Evolutionary conservation across 2,329 filamentous ascomycete species (phyloP), one percentile per base, ranked within the genome.

Genomic region (Taxawa tesnikishii): DNA sequence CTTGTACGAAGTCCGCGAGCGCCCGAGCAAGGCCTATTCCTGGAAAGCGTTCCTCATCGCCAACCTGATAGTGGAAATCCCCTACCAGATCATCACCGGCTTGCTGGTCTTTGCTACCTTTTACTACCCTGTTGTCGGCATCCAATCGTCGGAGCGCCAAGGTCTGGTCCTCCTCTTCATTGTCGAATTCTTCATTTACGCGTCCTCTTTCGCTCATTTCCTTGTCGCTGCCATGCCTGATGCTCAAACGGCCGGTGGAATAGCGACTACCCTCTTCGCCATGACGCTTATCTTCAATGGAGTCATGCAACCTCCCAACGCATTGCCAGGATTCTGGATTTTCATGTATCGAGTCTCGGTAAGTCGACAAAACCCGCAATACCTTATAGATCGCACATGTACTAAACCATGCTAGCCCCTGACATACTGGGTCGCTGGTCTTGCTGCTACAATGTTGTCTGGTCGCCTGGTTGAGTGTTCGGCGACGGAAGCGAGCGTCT

Each of bases 331-430:
- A 0, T 84, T 84, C 59, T 85, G 79, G 79, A 73, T 73, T 38
- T 83, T 82, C 58, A 83, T 83, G 79, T 80, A 83, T 53, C 67
- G 72, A 15, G 62, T 73, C 8, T 74, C 68, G n/a, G n/a, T n/a
- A n/a, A n/a, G n/a, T n/a, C n/a, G n/a, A n/a, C n/a, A n/a, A n/a
- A n/a, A n/a, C n/a, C n/a, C n/a, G n/a, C n/a, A n/a, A n/a, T n/a
- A n/a, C n/a, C n/a, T n/a, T n/a, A n/a, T n/a, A n/a, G n/a, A n/a
- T n/a, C n/a, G n/a, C n/a, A n/a, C n/a, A n/a, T n/a, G n/a, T n/a
- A n/a, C n/a, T n/a, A n/a, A n/a, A n/a, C n/a, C n/a, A n/a, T n/a
- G n/a, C n/a, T n/a, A n/a, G 0, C 76, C 75, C 0, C 75, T 81
- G 37, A 80, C 74, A 0, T 83, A 82, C 53, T 73, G 66, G 63